Percentiles rank a stretch among this genome's conserved stretches.
Conservation (phyloP, 129 eudicot species). For the Heracleum sosnowskyi region DNA sequence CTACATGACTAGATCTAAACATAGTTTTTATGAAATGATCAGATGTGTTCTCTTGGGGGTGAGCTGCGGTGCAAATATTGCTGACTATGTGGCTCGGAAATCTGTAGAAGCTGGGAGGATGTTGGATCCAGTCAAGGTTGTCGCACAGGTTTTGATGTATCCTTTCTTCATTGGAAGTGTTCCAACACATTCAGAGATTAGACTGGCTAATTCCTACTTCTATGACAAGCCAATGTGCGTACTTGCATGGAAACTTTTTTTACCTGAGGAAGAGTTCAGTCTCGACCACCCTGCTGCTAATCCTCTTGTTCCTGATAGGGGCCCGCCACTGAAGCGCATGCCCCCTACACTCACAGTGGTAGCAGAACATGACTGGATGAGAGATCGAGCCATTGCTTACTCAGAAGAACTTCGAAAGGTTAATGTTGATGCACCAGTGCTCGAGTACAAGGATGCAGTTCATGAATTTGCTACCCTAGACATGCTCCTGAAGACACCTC, state of each 20-base stretch:
- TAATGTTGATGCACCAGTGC: conserved; percentile 75
- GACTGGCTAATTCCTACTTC: conserved; percentile 81
- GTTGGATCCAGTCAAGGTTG: conserved; percentile 76
- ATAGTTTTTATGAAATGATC: conserved; percentile 14
- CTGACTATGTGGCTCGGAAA: conserved; percentile 79
- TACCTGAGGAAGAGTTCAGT: conserved; percentile 67
- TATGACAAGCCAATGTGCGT: conserved; percentile 82
- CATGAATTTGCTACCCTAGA: conserved; percentile 96
- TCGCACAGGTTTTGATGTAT: conserved; percentile 89
- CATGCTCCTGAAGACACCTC: conserved; percentile 85
- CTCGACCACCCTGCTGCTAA: conserved; percentile 99
- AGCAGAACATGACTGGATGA: conserved; percentile 97
- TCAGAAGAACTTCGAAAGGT: conserved; percentile 68
- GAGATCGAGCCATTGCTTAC: conserved; percentile 93
- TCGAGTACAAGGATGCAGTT: conserved; percentile 92
- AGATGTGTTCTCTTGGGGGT: conserved; percentile 93
- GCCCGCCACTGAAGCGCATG: conserved; percentile 76
- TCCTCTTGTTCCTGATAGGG: conserved; percentile 54
- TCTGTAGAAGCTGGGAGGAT: conserved; percentile 68
- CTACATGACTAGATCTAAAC: background rate
- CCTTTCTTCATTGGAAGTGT: conserved; percentile 87
- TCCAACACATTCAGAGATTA: conserved; percentile 87
- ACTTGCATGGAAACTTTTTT: conserved; percentile 82
- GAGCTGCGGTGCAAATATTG: conserved; percentile 92
- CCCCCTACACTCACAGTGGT: conserved; percentile 86